Conservation (phyloP, 1,139 yeast species). For the Kodamaea alishanica region DNA sequence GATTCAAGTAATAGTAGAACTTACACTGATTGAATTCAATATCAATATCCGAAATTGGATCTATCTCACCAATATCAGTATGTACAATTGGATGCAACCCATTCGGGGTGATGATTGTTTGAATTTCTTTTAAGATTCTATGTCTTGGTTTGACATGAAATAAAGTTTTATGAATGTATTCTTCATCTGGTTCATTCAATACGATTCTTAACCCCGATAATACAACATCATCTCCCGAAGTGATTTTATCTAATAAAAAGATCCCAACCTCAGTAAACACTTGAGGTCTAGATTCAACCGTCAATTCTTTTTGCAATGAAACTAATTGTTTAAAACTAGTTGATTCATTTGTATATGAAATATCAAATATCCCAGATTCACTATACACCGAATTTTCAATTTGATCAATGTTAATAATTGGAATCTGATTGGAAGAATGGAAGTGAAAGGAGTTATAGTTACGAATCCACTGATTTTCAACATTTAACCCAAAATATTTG, state of each 20-base stretch:
- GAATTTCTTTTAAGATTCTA: conserved; percentile 15
- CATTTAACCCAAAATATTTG: conserved; percentile 16
- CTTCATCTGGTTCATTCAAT: conserved; percentile 17
- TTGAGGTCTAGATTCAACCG: background rate
- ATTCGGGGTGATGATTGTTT: conserved; percentile 20
- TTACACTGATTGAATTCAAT: conserved; percentile 31
- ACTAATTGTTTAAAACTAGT: conserved; percentile 6
- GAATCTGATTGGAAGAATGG: conserved; percentile 1
- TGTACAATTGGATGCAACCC: conserved; percentile 41
- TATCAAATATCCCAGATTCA: background rate
- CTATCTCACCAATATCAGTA: conserved; percentile 10
- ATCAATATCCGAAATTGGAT: conserved; percentile 10
- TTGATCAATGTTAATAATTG: background rate
- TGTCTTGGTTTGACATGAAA: conserved; percentile 46
- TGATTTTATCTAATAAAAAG: conserved; percentile 28
- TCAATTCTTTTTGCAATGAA: background rate
- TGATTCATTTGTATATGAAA: conserved; percentile 3
- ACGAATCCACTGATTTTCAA: conserved; percentile 10
- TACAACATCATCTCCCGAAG: conserved; percentile 31
- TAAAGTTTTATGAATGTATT: conserved; percentile 32
- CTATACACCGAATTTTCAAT: conserved; percentile 2
- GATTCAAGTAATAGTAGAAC: conserved; percentile 30
- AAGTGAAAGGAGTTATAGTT: conserved; percentile 9
- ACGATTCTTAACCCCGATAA: conserved; percentile 35
- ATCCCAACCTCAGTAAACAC: conserved; percentile 31